These are phyloP conservation scores for Metschnikowia orientalis DNA, from an alignment of 805 yeast genomes.

Conservation along the genomic window DNA sequence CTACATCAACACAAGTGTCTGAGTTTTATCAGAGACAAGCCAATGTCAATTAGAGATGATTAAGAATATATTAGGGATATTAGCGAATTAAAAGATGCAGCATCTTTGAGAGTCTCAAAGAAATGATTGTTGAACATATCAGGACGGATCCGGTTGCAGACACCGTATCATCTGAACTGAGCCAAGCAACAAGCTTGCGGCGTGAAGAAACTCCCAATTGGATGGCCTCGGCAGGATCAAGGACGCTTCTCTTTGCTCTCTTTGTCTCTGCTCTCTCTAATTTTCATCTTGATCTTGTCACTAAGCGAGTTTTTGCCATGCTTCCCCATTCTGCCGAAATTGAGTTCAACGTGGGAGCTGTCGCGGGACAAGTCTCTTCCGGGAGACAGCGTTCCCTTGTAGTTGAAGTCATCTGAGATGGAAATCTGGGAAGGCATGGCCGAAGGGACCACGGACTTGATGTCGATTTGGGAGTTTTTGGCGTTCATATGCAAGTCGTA, in stretches of 20 bases:
- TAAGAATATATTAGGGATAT: no score
- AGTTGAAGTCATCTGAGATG: constrained; percentile 31
- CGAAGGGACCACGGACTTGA: constrained; percentile 13
- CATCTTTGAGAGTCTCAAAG: no score
- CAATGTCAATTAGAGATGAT: constrained; percentile 20
- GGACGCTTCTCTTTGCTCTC: not conserved
- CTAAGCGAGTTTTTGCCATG: constrained; percentile 17
- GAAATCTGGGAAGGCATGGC: constrained; percentile 26
- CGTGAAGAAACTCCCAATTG: no score
- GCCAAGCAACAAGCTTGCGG: no score
- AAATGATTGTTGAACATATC: no score
- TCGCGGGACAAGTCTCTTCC: constrained; percentile 19
- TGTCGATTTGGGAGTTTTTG: constrained; percentile 15
- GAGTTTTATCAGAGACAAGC: constrained; percentile 80
- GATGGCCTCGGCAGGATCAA: not conserved
- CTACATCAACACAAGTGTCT: constrained; percentile 75
- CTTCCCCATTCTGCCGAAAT: constrained; percentile 20
- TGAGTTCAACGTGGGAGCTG: constrained; percentile 31
- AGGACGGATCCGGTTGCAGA: no score
- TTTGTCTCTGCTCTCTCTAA: constrained; percentile 33
- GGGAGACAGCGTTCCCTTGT: constrained; percentile 9
- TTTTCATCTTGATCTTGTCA: constrained; percentile 32
- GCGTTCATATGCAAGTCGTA: constrained; percentile 36
- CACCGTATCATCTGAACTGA: no score
- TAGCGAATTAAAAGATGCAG: no score